Percentiles rank a stretch among this genome's conserved stretches.
These are phyloP conservation scores for Diaporthe humulicola DNA, from an alignment of 2,329 filamentous ascomycete genomes.

Conservation along the genomic window DNA sequence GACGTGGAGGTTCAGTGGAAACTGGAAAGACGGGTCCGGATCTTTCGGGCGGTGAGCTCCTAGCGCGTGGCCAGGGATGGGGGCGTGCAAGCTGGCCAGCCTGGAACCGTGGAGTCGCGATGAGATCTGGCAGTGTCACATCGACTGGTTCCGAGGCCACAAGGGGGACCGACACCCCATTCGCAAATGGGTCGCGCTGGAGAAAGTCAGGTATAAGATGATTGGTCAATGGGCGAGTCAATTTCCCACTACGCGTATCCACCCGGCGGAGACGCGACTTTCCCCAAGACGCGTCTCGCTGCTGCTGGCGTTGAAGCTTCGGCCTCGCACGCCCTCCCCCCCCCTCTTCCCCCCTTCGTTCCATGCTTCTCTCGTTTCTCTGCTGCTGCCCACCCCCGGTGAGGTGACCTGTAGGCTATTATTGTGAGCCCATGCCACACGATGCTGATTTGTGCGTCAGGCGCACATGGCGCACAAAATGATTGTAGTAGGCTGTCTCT, in stretches of 20 bases:
- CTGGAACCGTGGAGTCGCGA: constrained; percentile 14
- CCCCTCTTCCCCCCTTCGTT: neutral
- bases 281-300: constrained; percentile 19
- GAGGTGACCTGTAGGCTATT: neutral
- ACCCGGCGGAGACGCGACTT: constrained; percentile 24
- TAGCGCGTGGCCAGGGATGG: constrained; percentile 32
- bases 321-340: neutral
- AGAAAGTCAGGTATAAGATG: constrained; percentile 31
- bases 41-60: constrained; percentile 31
- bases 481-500: constrained; percentile 16
- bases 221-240: constrained; percentile 30
- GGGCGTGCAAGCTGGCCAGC: constrained; percentile 10
- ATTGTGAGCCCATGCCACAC: constrained; percentile 21
- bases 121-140: constrained; percentile 24
- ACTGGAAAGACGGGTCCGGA: constrained; percentile 18
- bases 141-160: constrained; percentile 9
- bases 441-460: constrained; percentile 27
- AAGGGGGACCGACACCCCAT: neutral
- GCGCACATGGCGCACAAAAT: constrained; percentile 27
- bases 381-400: constrained; percentile 8
- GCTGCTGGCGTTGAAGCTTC: constrained; percentile 15
- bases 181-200: constrained; percentile 9
- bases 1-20: constrained; percentile 16
- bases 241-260: constrained; percentile 30
- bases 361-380: constrained; percentile 31